Percentiles rank a stretch among this genome's conserved stretches.
These are phyloP conservation scores for Cystobasidium ongulense DNA, from an alignment of 768 basidiomycete species.

Conservation along the genomic window DNA sequence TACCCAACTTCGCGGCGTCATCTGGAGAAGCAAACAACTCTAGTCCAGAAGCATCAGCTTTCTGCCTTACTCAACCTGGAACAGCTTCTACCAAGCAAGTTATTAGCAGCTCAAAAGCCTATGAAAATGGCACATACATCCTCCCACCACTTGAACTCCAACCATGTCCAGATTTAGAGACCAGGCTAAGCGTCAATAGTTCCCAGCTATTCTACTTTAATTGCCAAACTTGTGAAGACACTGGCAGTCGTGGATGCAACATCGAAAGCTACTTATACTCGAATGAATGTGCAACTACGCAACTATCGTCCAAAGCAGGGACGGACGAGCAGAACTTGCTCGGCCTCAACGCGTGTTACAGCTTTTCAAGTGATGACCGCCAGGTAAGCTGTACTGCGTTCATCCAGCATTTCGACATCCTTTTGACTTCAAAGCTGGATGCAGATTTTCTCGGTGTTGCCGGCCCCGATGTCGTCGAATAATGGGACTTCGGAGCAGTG, in stretches of 20 bases:
- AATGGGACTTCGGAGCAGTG: no score
- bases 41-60: background rate
- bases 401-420: no score
- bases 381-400: background rate
- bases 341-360: background rate
- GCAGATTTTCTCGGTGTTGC: background rate
- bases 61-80: background rate
- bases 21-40: background rate
- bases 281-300: background rate
- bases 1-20: background rate
- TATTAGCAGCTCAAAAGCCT: background rate
- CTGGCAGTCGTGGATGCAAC: background rate
- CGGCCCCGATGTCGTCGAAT: background rate
- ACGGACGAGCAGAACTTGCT: background rate
- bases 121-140: background rate
- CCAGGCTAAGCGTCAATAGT: background rate
- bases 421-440: background rate
- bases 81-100: background rate
- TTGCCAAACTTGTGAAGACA: background rate
- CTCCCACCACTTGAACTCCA: background rate
- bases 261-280: background rate
- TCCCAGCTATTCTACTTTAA: background rate
- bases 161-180: background rate
- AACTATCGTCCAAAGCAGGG: background rate
- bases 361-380: background rate